These are phyloP conservation scores for Wallacemonas sp. DNA, from an alignment of 208 protist genomes.

Conservation along the genomic window DNA sequence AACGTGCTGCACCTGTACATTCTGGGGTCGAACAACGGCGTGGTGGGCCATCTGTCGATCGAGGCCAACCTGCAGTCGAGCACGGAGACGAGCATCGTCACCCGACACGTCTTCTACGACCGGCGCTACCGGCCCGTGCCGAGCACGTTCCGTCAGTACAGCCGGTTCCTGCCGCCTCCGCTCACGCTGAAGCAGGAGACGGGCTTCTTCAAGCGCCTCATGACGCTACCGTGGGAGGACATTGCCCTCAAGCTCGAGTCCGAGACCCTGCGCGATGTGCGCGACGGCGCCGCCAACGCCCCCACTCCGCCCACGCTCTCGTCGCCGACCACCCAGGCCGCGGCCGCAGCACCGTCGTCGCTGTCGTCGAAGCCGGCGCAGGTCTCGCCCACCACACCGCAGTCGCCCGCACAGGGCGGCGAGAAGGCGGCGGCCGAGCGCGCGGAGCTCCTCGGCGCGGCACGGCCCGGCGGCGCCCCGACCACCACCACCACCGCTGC, in stretches of 20 bases:
- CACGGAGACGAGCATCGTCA: slow-evolving; percentile 40
- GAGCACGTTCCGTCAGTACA: slow-evolving; percentile 64
- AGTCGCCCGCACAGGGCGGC: background rate
- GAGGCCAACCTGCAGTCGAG: slow-evolving; percentile 46
- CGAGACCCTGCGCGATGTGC: slow-evolving; percentile 50
- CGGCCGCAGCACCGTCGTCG: background rate
- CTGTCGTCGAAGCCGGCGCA: background rate
- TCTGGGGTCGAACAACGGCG: slow-evolving; percentile 53
- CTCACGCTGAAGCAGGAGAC: slow-evolving; percentile 81
- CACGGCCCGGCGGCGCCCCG: background rate
- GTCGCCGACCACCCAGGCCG: background rate
- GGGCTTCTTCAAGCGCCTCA: slow-evolving; percentile 82
- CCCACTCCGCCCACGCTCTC: background rate
- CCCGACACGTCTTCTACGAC: slow-evolving; percentile 36
- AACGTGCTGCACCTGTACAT: slow-evolving; percentile 80
- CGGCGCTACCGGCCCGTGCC: slow-evolving; percentile 49
- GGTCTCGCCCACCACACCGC: background rate
- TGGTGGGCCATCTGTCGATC: slow-evolving; percentile 68
- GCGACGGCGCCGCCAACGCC: slow-evolving; percentile 11
- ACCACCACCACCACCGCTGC: background rate
- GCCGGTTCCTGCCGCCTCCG: slow-evolving; percentile 55
- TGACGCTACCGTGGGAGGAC: slow-evolving; percentile 83
- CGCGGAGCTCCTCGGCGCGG: slow-evolving; percentile 30
- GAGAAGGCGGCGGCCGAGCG: slow-evolving; percentile 28
- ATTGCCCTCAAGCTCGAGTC: slow-evolving; percentile 71